Percentiles rank a stretch among this genome's conserved stretches.
These are phyloP conservation scores for Phytophthora capsici DNA, from an alignment of 352 stramenopile genomes.

Conservation along the genomic window DNA sequence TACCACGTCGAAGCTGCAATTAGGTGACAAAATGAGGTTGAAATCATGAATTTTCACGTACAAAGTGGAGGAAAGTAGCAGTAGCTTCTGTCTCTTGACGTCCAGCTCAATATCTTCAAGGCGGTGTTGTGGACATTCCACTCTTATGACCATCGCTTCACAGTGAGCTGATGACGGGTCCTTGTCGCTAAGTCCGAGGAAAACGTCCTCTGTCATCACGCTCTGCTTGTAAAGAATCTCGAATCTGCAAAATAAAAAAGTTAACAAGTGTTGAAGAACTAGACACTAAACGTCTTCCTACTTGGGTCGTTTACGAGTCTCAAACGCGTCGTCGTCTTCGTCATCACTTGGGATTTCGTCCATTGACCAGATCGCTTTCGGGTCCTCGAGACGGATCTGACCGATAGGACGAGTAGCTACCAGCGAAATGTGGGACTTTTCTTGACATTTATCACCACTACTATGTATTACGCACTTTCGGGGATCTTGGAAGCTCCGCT, in stretches of 20 bases:
- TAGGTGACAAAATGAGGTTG: neutral
- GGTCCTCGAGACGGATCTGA: slow-evolving; percentile 64
- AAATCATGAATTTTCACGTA: slow-evolving; percentile 28
- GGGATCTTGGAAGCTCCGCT: slow-evolving; percentile 27
- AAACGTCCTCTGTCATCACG: slow-evolving; percentile 89
- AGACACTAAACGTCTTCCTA: slow-evolving; percentile 38
- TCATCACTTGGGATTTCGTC: slow-evolving; percentile 79
- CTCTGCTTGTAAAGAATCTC: slow-evolving; percentile 89
- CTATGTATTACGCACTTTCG: slow-evolving; percentile 34
- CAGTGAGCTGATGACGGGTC: slow-evolving; percentile 84
- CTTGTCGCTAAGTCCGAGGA: slow-evolving; percentile 82
- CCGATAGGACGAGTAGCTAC: slow-evolving; percentile 71
- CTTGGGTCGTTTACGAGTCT: slow-evolving; percentile 58
- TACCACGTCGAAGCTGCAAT: slow-evolving; percentile 20
- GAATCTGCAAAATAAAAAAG: slow-evolving; percentile 42
- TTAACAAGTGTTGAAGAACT: neutral
- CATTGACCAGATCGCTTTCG: slow-evolving; percentile 76
- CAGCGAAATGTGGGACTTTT: neutral
- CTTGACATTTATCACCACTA: neutral
- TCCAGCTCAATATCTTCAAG: slow-evolving; percentile 84
- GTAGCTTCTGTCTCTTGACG: slow-evolving; percentile 79
- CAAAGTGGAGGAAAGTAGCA: slow-evolving; percentile 67
- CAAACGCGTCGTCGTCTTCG: slow-evolving; percentile 72
- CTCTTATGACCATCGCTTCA: slow-evolving; percentile 79
- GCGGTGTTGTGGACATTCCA: slow-evolving; percentile 68